Evolutionary conservation across 2,329 filamentous ascomycete species (phyloP), one percentile per base, ranked within the genome.

Genomic region (Sclerotinia glacialis): DNA sequence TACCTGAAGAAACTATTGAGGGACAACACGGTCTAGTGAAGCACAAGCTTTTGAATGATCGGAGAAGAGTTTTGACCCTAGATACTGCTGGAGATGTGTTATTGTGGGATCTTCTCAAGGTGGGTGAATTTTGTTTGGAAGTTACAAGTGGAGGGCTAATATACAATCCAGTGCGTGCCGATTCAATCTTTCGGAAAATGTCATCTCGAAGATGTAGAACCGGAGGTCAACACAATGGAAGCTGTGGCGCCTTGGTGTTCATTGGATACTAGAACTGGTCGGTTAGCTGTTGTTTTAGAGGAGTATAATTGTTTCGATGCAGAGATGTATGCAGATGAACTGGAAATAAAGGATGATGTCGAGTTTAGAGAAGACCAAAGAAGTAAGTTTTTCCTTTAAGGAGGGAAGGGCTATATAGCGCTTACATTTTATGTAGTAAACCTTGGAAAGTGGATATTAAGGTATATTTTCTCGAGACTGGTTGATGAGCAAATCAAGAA

Each of bases 291-390:
- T 3, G 89, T 96, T 23, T 79, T 99, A 23, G 95, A 99, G 75
- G 92, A 93, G 50, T 96, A 95, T 74, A 96, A 96, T 72, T 97
- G 93, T 77, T 99, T 99, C 73, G 95, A 99, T 78, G 95, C 93
- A 21, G 95, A 99, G 75, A 90, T 97, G 78, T 99, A 99, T 76
- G 94, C 93, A 0, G 95, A 99, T 76, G 93, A 98, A 78, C 80
- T 96, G 46, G 82, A 88, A 50, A 72, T 94, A 65, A 85, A 90
- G 14, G 89, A 92, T 69, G 81, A 86, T n/a, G 82, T 90, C 23
- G 89, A 93, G 16, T 97, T 97, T 75, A 84, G 90, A 67, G 94
- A 98, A 73, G 95, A 99, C 73, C 94, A 98, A 79, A 87, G 95
- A 80, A 96, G 91, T 94, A 84, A 75, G 88, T 77, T 5, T 68